Evolutionary conservation across 2,329 filamentous ascomycete genomes (phyloP), one percentile per base, ranked within the genome.

Genomic region (Plenodomus lindquistii): DNA sequence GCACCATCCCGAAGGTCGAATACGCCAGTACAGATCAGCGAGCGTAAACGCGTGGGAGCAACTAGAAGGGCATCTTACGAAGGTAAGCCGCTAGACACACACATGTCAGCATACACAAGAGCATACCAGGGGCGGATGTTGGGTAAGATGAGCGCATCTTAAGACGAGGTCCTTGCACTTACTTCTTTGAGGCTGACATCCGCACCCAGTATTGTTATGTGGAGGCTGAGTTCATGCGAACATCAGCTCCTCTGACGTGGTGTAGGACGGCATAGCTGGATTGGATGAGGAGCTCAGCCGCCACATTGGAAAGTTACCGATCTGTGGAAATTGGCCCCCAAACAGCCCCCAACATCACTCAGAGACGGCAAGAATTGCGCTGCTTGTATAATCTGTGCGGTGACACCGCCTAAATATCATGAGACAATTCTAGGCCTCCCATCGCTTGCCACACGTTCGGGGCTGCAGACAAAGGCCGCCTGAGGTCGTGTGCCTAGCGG

Each of bases 211-310:
- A 31, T 13, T 8, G n/a, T n/a, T n/a, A n/a, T n/a, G 27, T 31
- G 27, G 27, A 50, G 39, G 52, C 50, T 56, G 45, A 52, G 46
- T 41, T 36, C 19, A 46, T 48, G 43, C 40, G 21, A 59, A 53
- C 43, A 37, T 56, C 57, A 58, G 57, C 54, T 62, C 37, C 20
- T 29, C 15, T n/a, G 11, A 16, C 36, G 11, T 41, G 37, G 46
- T 57, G 55, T 48, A 49, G 37, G 42, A 41, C 40, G 42, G 41
- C 39, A 45, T 45, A 24, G 36, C 24, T 27, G 44, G 44, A 59
- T 57, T 62, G 57, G 59, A 34, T 39, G 37, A 24, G 39, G 40
- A 37, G 11, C 50, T 43, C 45, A 54, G 47, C 48, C 44, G 50
- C 53, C 43, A 42, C 48, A 43, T 42, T 42, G 35, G 31, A 48